These are phyloP conservation scores for Pharnaceum exiguum DNA, from an alignment of 148 eudicot species.

Conservation along the genomic window DNA sequence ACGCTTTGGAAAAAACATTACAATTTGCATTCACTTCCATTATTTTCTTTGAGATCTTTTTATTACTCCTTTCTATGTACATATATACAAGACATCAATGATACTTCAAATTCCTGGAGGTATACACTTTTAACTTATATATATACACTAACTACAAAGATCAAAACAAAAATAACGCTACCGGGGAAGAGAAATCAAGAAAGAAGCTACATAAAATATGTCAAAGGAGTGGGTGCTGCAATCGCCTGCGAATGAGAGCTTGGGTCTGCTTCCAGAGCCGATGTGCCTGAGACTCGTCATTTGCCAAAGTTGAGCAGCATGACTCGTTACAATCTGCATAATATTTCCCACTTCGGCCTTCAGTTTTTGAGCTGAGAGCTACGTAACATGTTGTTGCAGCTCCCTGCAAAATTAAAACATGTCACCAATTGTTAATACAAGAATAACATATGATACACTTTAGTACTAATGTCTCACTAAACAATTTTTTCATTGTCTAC, in stretches of 20 bases:
- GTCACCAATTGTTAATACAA: too few relatives aligned
- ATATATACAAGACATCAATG: too few relatives aligned
- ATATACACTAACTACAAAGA: neutral
- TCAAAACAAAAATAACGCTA: neutral
- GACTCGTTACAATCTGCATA: conserved; percentile 86
- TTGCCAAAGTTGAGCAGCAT: conserved; percentile 53
- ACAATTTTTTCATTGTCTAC: neutral
- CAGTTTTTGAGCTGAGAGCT: conserved; percentile 46
- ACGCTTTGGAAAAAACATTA: too few relatives aligned
- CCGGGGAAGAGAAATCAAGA: neutral
- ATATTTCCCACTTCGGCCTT: conserved; percentile 65
- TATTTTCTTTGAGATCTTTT: too few relatives aligned
- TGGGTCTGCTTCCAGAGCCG: conserved; percentile 58
- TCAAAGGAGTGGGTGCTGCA: conserved; percentile 16
- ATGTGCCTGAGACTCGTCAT: conserved; percentile 42
- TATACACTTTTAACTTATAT: neutral
- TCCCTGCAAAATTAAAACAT: conserved; percentile 36
- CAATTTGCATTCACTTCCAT: too few relatives aligned
- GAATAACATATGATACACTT: too few relatives aligned
- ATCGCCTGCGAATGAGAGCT: conserved; percentile 41
- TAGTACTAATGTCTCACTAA: too few relatives aligned
- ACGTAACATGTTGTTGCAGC: conserved; percentile 93
- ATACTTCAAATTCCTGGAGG: neutral
- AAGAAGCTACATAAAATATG: neutral
- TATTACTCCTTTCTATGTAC: too few relatives aligned